phyloP scores from a whole-genome alignment of 345 rosid genomes.

The Eucalyptus virginea region DNA sequence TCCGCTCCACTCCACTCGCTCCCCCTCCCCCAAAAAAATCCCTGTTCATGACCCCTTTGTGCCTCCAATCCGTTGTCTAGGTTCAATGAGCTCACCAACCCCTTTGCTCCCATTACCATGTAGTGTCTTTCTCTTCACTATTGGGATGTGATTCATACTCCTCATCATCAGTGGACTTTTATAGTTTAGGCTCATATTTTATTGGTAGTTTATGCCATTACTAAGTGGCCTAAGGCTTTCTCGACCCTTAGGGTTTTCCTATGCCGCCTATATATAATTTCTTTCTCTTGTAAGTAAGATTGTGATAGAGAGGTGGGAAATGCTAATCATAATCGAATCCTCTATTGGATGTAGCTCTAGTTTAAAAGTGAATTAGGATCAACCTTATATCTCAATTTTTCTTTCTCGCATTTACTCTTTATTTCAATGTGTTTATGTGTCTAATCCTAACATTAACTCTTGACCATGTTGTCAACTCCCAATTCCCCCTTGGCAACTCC shows the following conservation, averaged over 20 bases:
- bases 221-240: neutral
- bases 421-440: rapidly evolving
- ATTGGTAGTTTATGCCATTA: neutral
- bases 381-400: neutral
- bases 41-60: neutral
- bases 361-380: too few species aligned
- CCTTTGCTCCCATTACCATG: neutral
- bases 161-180: neutral
- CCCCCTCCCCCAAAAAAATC: too few species aligned
- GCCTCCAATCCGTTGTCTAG: rapidly evolving
- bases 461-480: neutral
- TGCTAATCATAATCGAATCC: neutral
- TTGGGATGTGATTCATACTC: neutral
- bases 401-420: neutral
- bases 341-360: neutral
- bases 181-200: neutral
- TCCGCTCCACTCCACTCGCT: rapidly evolving
- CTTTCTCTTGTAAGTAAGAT: neutral
- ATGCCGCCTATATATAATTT: neutral
- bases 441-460: neutral
- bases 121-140: neutral
- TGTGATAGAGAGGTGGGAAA: neutral
- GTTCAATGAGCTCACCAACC: rapidly evolving
- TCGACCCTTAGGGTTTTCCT: neutral
- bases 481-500: neutral